phyloP scores from a whole-genome alignment of 441 rosid species.

The Adansonia grandidieri region DNA sequence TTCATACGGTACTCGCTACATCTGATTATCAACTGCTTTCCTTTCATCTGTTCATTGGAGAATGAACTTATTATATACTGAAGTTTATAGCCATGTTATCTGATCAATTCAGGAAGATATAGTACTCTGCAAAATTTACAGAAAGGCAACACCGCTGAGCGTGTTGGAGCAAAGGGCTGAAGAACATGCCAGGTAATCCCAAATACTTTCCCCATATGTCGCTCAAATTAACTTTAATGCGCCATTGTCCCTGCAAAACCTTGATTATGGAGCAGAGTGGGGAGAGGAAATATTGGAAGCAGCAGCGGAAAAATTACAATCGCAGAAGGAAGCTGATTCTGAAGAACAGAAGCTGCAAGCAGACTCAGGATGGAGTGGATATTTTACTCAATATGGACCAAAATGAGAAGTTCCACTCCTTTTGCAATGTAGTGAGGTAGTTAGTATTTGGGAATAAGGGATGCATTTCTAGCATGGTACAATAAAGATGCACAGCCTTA shows the following conservation, averaged over 20 bases:
- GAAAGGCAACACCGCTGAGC: conserved; percentile 38
- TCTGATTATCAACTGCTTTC: not conserved
- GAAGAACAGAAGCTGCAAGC: not conserved
- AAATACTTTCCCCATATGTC: not conserved
- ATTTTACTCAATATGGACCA: not conserved
- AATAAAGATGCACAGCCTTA: too few species aligned
- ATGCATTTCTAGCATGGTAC: not conserved
- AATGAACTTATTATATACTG: not conserved
- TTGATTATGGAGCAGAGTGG: conserved; percentile 5
- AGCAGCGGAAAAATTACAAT: not conserved
- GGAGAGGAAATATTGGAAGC: not conserved
- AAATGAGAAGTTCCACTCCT: not conserved
- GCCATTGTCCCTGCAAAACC: not conserved
- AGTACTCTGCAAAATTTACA: conserved; percentile 37
- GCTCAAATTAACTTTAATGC: conserved; percentile 5
- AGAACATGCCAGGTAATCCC: not conserved
- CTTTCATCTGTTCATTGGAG: not conserved
- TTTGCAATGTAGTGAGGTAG: not conserved
- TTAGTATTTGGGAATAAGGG: not conserved
- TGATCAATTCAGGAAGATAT: conserved; percentile 31
- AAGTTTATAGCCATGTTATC: not conserved
- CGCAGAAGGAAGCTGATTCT: not conserved
- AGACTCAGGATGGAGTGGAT: conserved; percentile 12
- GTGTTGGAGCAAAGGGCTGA: conserved; percentile 39
- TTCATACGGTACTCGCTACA: conserved; percentile 13